Percentiles rank a stretch among this genome's conserved stretches.
These are phyloP conservation scores for Cadophora luteo-olivacea DNA, from an alignment of 2,329 filamentous ascomycete species.

Conservation along the genomic window DNA sequence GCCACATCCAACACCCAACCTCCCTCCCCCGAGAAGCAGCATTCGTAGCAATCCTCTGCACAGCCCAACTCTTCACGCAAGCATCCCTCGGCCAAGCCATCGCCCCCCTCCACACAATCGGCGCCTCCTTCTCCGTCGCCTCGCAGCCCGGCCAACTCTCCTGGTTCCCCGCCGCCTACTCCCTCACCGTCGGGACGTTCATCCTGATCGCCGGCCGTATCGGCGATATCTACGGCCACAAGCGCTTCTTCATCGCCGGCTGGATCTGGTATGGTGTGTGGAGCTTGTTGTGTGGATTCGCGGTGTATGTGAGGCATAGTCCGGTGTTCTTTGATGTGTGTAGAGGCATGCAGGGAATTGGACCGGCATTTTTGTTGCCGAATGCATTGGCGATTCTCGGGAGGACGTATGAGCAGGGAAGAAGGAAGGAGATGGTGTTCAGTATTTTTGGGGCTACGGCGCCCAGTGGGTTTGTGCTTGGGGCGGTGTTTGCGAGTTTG, in stretches of 20 bases:
- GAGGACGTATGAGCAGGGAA: constrained; percentile 54
- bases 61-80: constrained; percentile 56
- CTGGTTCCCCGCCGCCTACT: constrained; percentile 66
- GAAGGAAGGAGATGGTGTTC: constrained; percentile 51
- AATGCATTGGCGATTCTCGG: constrained; percentile 58
- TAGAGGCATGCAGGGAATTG: constrained; percentile 62
- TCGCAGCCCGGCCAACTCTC: constrained; percentile 51
- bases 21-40: constrained; percentile 43
- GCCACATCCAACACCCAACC: constrained; percentile 18
- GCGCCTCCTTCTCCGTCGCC: constrained; percentile 52
- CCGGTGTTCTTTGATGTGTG: constrained; percentile 52
- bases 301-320: constrained; percentile 41
- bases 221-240: constrained; percentile 60
- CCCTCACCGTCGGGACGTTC: constrained; percentile 60
- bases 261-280: constrained; percentile 47
- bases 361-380: constrained; percentile 58
- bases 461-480: constrained; percentile 53
- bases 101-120: constrained; percentile 56
- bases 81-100: constrained; percentile 55
- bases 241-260: constrained; percentile 53
- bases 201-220: constrained; percentile 59
- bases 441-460: constrained; percentile 55
- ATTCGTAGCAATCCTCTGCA: constrained; percentile 53
- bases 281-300: constrained; percentile 39
- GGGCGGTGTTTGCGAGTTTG: constrained; percentile 49